Conservation (phyloP, 2,329 filamentous ascomycete genomes). For the Apiospora rasikravindrae region DNA sequence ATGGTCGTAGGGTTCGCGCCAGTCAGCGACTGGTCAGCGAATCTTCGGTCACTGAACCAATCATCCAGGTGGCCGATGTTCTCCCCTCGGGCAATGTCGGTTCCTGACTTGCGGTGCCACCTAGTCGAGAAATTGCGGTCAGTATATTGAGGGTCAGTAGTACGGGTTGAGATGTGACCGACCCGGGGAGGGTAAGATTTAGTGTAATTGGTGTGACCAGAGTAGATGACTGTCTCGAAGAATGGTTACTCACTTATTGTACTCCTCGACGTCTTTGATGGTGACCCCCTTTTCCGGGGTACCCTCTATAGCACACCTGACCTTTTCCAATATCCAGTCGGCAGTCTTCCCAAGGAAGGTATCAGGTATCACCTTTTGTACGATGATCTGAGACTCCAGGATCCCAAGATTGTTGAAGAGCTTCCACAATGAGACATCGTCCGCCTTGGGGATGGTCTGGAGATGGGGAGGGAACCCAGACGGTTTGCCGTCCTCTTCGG, state of each 20-base stretch:
- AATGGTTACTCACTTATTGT: constrained; percentile 16
- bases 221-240: not conserved
- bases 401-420: constrained; percentile 42
- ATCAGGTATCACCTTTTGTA: constrained; percentile 41
- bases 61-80: constrained; percentile 31
- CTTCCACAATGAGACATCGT: constrained; percentile 32
- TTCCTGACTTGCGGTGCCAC: constrained; percentile 22
- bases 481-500: constrained; percentile 31
- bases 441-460: constrained; percentile 34
- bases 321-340: constrained; percentile 36
- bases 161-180: too few species aligned
- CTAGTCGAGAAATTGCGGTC: not conserved
- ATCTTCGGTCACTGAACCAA: constrained; percentile 50
- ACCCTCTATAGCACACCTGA: constrained; percentile 33
- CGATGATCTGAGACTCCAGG: constrained; percentile 36
- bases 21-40: constrained; percentile 51
- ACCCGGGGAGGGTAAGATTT: not conserved
- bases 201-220: not conserved
- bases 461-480: constrained; percentile 40
- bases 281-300: constrained; percentile 36
- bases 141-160: not conserved
- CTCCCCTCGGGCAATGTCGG: constrained; percentile 22
- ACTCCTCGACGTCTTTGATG: constrained; percentile 37
- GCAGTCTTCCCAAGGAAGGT: constrained; percentile 38
- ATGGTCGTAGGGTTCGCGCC: constrained; percentile 52